Evolutionary conservation across 768 basidiomycete genomes (phyloP).

Genomic region (Nevesoporus exiguus): DNA sequence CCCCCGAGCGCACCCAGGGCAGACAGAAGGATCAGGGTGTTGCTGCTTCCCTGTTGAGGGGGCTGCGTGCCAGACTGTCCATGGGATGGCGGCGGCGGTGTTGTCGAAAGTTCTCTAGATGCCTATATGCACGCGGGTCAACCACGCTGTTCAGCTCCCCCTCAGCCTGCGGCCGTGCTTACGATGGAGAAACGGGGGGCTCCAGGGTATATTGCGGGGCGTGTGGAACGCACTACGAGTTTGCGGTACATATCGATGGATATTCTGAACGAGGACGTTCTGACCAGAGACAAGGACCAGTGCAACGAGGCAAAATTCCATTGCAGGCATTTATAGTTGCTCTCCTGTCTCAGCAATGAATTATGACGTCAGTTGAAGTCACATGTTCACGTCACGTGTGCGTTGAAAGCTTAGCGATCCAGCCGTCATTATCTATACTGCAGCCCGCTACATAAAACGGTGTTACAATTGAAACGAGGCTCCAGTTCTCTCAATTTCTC

Average conservation of each 20-base stretch:
- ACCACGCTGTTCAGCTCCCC: background rate
- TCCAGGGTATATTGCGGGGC: slow-evolving; percentile 12
- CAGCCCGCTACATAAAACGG: no score
- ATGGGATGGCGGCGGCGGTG: slow-evolving; percentile 12
- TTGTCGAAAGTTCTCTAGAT: slow-evolving; percentile 15
- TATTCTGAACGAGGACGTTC: background rate
- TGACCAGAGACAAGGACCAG: background rate
- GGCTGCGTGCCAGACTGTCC: slow-evolving; percentile 1
- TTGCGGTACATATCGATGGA: slow-evolving; percentile 14
- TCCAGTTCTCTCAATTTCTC: no score
- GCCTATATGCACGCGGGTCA: slow-evolving; percentile 3
- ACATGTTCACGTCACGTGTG: background rate
- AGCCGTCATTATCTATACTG: no score
- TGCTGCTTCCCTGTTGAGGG: slow-evolving; percentile 17
- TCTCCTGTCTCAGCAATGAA: background rate
- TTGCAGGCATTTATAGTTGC: background rate
- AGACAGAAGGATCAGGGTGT: slow-evolving; percentile 29
- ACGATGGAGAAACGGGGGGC: slow-evolving; percentile 7
- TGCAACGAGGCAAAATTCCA: background rate
- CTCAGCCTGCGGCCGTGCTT: background rate
- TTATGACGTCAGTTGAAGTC: background rate
- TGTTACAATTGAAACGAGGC: no score
- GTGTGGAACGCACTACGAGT: slow-evolving; percentile 7
- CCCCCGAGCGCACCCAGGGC: slow-evolving; percentile 34
- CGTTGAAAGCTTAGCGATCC: no score